Conservation (phyloP, 805 yeast species). For the Yueomyces sp. region DNA sequence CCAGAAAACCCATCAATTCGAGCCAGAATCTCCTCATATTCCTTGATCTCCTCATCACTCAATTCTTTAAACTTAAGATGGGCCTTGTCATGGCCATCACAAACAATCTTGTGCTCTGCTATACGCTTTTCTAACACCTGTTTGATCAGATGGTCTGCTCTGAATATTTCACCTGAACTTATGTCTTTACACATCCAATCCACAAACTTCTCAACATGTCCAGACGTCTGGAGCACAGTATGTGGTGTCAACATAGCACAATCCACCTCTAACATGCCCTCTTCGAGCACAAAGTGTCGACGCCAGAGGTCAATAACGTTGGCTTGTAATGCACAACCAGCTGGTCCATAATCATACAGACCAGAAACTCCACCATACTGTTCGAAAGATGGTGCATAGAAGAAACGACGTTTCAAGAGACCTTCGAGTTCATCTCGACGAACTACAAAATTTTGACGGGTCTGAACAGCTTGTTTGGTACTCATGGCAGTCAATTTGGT, state of each 20-base stretch:
- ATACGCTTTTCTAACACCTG: constrained; percentile 91
- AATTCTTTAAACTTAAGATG: constrained; percentile 53
- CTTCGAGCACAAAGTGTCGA: constrained; percentile 91
- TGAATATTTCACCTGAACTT: constrained; percentile 91
- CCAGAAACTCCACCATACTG: constrained; percentile 98
- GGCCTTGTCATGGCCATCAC: constrained; percentile 95
- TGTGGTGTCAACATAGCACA: constrained; percentile 94
- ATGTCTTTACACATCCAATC: constrained; percentile 98
- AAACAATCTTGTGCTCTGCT: constrained; percentile 32
- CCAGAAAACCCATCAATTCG: constrained; percentile 93
- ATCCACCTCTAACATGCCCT: constrained; percentile 97
- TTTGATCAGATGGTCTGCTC: constrained; percentile 96
- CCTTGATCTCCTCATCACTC: constrained; percentile 63
- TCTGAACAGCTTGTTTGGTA: constrained; percentile 4
- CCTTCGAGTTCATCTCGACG: constrained; percentile 79
- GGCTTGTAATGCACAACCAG: constrained; percentile 97
- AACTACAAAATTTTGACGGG: constrained; percentile 26
- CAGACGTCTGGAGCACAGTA: constrained; percentile 94
- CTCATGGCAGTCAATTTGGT: constrained; percentile 1
- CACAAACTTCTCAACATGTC: constrained; percentile 96
- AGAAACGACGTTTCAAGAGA: constrained; percentile 86
- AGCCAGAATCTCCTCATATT: constrained; percentile 77
- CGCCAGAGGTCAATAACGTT: constrained; percentile 91
- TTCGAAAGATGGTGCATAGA: constrained; percentile 96
- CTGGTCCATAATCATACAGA: constrained; percentile 95